These are phyloP conservation scores for Ajuga chamaepitys DNA, from an alignment of 257 asterid species.

Conservation along the genomic window DNA sequence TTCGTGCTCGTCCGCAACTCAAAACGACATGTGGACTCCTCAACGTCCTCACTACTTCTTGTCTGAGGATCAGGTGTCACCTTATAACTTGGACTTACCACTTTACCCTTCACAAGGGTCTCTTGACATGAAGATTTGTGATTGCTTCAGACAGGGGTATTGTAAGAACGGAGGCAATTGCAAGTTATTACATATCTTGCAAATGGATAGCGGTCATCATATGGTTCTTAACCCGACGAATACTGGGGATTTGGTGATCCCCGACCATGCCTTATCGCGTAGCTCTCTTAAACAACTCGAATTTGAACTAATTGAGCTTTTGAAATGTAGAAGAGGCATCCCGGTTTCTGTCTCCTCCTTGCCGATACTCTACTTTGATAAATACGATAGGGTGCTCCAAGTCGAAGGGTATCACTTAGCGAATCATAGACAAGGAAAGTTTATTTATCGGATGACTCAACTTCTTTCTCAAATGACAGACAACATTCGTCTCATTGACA, in stretches of 20 bases:
- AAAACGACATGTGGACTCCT: not conserved
- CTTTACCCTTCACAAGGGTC: not conserved
- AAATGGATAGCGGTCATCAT: not conserved
- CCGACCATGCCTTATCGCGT: not conserved
- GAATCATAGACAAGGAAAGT: constrained; percentile 5
- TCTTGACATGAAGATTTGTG: constrained; percentile 6
- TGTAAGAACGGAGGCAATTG: constrained; percentile 29
- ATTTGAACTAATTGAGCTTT: constrained; percentile 14
- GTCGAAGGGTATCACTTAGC: constrained; percentile 14
- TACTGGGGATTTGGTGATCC: not conserved
- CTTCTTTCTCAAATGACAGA: constrained; percentile 18
- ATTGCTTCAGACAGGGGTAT: constrained; percentile 19
- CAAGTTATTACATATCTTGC: constrained; percentile 21
- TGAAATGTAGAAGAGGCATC: constrained; percentile 19
- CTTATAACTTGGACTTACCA: not conserved
- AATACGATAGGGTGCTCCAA: constrained; percentile 14
- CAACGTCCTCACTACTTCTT: not conserved
- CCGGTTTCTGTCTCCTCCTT: constrained; percentile 26
- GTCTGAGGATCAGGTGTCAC: not conserved
- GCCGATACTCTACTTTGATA: constrained; percentile 26
- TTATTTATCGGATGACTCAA: constrained; percentile 5
- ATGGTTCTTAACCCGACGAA: constrained; percentile 22
- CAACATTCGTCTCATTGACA: constrained; percentile 11
- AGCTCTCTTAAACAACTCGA: constrained; percentile 21
- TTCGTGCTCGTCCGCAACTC: not conserved